Base-by-base conservation (phyloP, 352 stramenopile species). In the Globisporangium acanthophoron region DNA sequence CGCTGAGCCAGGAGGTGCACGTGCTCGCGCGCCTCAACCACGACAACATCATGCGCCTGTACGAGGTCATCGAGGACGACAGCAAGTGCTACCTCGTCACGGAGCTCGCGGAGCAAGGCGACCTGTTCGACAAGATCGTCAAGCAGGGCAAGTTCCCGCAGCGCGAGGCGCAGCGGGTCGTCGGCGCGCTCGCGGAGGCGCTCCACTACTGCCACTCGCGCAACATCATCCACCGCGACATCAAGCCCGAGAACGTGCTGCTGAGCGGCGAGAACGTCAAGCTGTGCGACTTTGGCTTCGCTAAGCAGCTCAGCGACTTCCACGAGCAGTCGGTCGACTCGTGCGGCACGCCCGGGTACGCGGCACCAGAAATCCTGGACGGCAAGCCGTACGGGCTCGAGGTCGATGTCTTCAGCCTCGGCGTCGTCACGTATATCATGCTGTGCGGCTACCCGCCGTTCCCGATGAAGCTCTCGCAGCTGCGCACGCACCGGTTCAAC, bases 21-120 rank as follows among this genome's bases (percentile, higher is more conserved):
- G 80, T 92, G 44, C 75, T 92, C 16, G 72, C 72, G 21, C 86
- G 71, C 58, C 69, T 96, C 18, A 74, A 80, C 50, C 90, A 97
- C 56, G 73, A 80, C 13, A 85, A 97, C 73, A 90, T 97, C 64
- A 96, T 97, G 83, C 70, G 74, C 9, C 70, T 97, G 35, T 76
- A 97, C 51, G 94, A 97, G 71, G 95, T 98, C n/a, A 97, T 97
- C 52, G 85, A 98, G 52, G 92, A 98, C 63, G 84, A 92, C 46
- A 77, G 90, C 60, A 89, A 98, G 65, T 99, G 96, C 79, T 99
- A 99, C 67, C 80, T 99, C 62, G 92, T 99, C 20, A 97, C 98
- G 52, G 96, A 99, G 67, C 77, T 98, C 24, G 96, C 97, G 37
- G 87, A 94, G 65, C 83, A 96, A 52, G 93, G 94, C 29, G 85